phyloP scores from a whole-genome alignment of 164 flowering plant species.

The Magnolia changhungtana region DNA sequence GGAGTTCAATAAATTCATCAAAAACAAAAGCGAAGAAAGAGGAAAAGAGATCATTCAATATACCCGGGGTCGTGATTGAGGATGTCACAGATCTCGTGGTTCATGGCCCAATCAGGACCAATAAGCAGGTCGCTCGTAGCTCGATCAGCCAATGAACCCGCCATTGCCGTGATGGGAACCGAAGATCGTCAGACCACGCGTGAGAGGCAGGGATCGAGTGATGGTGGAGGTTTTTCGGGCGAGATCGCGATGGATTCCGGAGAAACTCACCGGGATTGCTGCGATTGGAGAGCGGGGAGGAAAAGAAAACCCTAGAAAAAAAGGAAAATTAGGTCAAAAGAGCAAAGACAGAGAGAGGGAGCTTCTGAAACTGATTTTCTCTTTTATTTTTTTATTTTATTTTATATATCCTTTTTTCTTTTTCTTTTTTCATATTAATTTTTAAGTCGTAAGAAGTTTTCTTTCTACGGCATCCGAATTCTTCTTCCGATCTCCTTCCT shows the following conservation, averaged over 20 bases:
- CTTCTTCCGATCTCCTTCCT: background rate
- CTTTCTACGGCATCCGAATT: background rate
- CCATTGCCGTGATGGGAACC: slow-evolving; percentile 38
- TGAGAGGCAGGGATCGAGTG: background rate
- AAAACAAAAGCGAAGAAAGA: background rate
- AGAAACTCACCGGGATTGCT: background rate
- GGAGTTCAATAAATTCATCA: background rate
- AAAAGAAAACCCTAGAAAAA: background rate
- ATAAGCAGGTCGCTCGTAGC: slow-evolving; percentile 92
- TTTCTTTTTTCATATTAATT: background rate
- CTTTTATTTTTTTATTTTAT: background rate
- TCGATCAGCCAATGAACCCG: slow-evolving; percentile 76
- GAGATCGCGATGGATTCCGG: background rate
- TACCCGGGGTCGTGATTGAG: slow-evolving; percentile 87
- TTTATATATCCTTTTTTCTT: background rate
- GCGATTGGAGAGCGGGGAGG: background rate
- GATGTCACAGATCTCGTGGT: slow-evolving; percentile 93
- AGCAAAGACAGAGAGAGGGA: background rate
- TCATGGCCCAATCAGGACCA: slow-evolving; percentile 99
- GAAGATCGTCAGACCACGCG: background rate
- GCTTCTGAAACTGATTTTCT: background rate
- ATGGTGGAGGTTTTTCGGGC: background rate
- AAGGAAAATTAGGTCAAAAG: background rate
- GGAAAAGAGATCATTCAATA: background rate
- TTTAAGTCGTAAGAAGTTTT: background rate